A percentile compares a stretch with the other conserved stretches of the same genome.
Conservation (phyloP, 208 protist species). For the Crithidia fasciculata region DNA sequence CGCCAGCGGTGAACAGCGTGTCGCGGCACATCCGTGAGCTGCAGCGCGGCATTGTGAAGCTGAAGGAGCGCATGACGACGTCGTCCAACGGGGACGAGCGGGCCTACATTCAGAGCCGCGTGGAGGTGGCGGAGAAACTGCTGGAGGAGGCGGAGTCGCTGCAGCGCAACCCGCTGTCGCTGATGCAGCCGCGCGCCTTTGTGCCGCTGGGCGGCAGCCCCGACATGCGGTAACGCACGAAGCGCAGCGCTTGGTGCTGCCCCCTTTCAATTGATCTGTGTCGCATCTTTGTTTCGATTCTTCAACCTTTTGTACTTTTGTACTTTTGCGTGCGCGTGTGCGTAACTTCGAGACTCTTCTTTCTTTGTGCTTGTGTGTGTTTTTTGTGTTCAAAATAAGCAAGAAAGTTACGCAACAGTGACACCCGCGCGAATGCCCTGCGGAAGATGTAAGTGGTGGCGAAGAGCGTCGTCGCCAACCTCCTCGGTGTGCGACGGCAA, state of each 20-base stretch:
- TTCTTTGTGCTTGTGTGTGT: too few relatives aligned
- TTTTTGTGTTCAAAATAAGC: too few relatives aligned
- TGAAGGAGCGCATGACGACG: conserved; percentile 44
- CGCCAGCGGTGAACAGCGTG: conserved; percentile 59
- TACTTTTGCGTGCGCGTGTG: too few relatives aligned
- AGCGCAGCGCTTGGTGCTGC: too few relatives aligned
- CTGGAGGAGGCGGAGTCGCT: conserved; percentile 55
- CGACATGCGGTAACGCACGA: conserved; percentile 7
- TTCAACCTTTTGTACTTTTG: too few relatives aligned
- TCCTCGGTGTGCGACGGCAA: too few relatives aligned
- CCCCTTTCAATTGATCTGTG: background rate
- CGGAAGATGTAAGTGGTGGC: too few relatives aligned
- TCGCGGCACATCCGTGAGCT: conserved; percentile 58
- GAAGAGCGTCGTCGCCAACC: too few relatives aligned
- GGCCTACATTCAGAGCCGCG: conserved; percentile 49
- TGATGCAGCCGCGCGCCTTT: conserved; percentile 39
- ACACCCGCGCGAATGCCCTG: too few relatives aligned
- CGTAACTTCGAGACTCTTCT: too few relatives aligned
- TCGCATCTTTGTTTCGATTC: background rate
- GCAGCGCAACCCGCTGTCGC: conserved; percentile 38
- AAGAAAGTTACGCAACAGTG: too few relatives aligned
- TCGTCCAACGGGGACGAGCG: conserved; percentile 51
- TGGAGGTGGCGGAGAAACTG: conserved; percentile 50
- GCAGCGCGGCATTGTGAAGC: conserved; percentile 57
- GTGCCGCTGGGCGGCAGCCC: conserved; percentile 48